Percentiles rank a stretch among this genome's conserved stretches.
Evolutionary conservation across 352 stramenopile genomes (phyloP).

Genomic region (Phytophthora sp.): DNA sequence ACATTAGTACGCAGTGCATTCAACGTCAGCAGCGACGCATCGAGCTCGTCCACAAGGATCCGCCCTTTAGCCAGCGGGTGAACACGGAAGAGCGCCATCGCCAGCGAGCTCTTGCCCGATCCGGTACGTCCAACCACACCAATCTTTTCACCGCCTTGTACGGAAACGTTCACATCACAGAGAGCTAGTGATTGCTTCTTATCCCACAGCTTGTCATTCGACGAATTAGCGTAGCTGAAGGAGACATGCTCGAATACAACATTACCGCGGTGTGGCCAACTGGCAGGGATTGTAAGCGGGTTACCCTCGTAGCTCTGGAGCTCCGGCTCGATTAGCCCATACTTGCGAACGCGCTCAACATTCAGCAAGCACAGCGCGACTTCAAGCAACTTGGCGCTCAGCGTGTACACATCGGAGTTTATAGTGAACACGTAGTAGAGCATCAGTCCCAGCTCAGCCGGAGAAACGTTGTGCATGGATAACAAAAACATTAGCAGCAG

Average conservation of each 20-base stretch:
- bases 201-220: background rate
- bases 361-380: slow-evolving; percentile 38
- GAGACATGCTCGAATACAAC: slow-evolving; percentile 48
- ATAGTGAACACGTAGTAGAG: slow-evolving; percentile 57
- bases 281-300: slow-evolving; percentile 24
- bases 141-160: slow-evolving; percentile 58
- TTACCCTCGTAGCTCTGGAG: slow-evolving; percentile 25
- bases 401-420: slow-evolving; percentile 47
- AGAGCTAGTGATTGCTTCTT: slow-evolving; percentile 42
- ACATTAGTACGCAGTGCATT: slow-evolving; percentile 53
- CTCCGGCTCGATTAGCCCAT: slow-evolving; percentile 43
- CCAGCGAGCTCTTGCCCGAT: slow-evolving; percentile 63
- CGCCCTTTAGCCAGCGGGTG: slow-evolving; percentile 47
- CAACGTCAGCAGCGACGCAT: slow-evolving; percentile 59
- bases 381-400: slow-evolving; percentile 39
- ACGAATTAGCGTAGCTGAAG: slow-evolving; percentile 34
- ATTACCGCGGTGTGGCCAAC: slow-evolving; percentile 36
- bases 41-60: slow-evolving; percentile 90
- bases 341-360: slow-evolving; percentile 54
- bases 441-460: slow-evolving; percentile 46
- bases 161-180: slow-evolving; percentile 54
- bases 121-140: slow-evolving; percentile 68
- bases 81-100: slow-evolving; percentile 65
- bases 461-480: slow-evolving; percentile 40
- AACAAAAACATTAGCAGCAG: slow-evolving; percentile 43